phyloP scores from a whole-genome alignment of 2,329 filamentous ascomycete species.

The Pyrenophora seminiperda region DNA sequence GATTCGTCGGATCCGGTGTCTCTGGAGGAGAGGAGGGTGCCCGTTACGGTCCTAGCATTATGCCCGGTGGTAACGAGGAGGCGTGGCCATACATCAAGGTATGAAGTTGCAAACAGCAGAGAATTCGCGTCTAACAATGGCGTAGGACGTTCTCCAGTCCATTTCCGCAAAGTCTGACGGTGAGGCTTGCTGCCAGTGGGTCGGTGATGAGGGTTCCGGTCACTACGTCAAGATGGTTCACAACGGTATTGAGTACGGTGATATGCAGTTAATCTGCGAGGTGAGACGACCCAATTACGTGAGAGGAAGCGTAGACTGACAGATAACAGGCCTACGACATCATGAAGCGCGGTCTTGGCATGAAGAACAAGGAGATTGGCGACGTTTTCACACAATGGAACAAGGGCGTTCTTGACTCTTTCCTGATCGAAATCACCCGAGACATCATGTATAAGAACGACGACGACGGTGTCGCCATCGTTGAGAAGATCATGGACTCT shows the following conservation, averaged over 20 bases:
- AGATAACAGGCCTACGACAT: conserved; percentile 88
- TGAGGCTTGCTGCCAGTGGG: conserved; percentile 99
- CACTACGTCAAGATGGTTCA: conserved; percentile 99
- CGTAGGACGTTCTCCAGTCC: conserved; percentile 88
- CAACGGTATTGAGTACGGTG: conserved; percentile 99
- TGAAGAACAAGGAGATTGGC: conserved; percentile 92
- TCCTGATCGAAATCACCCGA: conserved; percentile 98
- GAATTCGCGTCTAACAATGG: conserved; percentile 21
- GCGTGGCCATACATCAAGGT: conserved; percentile 94
- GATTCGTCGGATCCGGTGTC: conserved; percentile 95
- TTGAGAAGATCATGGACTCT: conserved; percentile 99
- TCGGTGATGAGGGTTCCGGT: conserved; percentile 97
- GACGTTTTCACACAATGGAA: conserved; percentile 97
- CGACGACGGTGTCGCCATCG: conserved; percentile 84
- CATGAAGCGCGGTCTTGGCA: conserved; percentile 95
- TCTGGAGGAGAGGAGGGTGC: conserved; percentile 99
- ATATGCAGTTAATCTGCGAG: conserved; percentile 99
- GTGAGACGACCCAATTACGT: conserved; percentile 57
- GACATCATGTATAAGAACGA: conserved; percentile 99
- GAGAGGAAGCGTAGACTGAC: conserved; percentile 14
- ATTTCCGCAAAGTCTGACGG: conserved; percentile 97
- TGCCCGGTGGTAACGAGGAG: conserved; percentile 98
- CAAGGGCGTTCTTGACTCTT: conserved; percentile 94
- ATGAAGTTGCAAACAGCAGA: not conserved
- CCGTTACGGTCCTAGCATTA: conserved; percentile 93